Percentiles rank a stretch among this genome's conserved stretches.
Conservation (phyloP, 257 asterid genomes). For the Salvia rosmarinus region DNA sequence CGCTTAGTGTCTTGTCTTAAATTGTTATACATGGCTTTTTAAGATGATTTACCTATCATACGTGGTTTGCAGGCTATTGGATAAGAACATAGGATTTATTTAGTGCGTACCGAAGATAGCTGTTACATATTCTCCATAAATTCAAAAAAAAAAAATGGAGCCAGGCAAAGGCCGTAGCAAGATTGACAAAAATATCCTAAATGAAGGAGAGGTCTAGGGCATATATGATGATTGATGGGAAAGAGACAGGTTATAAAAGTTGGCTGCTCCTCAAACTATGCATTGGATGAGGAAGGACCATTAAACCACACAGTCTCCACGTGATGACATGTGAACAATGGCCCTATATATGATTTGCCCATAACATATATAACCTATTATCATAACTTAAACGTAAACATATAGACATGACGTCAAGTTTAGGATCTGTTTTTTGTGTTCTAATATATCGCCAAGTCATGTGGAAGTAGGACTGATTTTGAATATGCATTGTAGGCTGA, state of each 20-base stretch:
- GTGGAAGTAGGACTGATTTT: constrained; percentile 11
- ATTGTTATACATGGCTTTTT: too few species aligned
- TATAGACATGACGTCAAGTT: not conserved
- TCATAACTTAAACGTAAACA: not conserved
- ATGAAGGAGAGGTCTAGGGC: not conserved
- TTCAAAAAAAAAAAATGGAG: too few species aligned
- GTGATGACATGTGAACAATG: constrained; percentile 54
- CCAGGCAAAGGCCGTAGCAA: too few species aligned
- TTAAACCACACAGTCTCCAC: constrained; percentile 50
- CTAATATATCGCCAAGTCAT: constrained; percentile 25
- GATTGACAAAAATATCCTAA: constrained; percentile 28
- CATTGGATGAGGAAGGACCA: constrained; percentile 45
- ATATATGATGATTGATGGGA: constrained; percentile 19
- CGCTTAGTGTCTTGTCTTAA: too few species aligned
- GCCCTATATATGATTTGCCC: not conserved
- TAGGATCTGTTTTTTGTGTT: constrained; percentile 8
- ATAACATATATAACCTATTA: not conserved
- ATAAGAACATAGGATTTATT: too few species aligned
- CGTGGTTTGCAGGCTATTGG: too few species aligned
- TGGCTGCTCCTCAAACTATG: constrained; percentile 27
- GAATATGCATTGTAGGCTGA: too few species aligned
- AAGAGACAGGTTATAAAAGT: constrained; percentile 26
- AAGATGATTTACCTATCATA: too few species aligned
- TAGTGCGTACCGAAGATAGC: too few species aligned
- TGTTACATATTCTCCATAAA: too few species aligned